Conservation (phyloP, 768 basidiomycete species). For the Podaxis sp. region DNA sequence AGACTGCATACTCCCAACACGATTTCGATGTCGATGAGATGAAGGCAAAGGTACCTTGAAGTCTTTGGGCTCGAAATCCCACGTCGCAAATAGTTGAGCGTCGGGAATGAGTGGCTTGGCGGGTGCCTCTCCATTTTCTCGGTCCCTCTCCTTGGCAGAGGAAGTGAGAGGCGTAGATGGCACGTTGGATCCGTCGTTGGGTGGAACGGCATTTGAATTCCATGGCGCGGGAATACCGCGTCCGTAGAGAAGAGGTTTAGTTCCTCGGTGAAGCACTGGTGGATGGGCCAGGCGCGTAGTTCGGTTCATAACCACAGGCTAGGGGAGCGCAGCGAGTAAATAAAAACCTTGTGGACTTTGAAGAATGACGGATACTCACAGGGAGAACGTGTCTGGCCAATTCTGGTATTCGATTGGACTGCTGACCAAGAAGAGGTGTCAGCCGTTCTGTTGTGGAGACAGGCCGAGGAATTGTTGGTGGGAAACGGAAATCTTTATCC, state of each 20-base stretch:
- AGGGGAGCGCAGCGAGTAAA: slow-evolving; percentile 11
- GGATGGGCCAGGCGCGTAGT: slow-evolving; percentile 68
- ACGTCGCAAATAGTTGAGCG: slow-evolving; percentile 54
- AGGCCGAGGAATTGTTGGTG: slow-evolving; percentile 44
- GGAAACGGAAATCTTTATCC: slow-evolving; percentile 55
- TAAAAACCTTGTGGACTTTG: slow-evolving; percentile 6
- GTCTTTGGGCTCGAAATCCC: slow-evolving; percentile 57
- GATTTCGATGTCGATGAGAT: slow-evolving; percentile 25
- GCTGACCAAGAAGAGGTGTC: slow-evolving; percentile 63
- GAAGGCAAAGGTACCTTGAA: slow-evolving; percentile 36
- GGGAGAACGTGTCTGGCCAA: slow-evolving; percentile 67
- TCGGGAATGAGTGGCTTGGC: slow-evolving; percentile 44
- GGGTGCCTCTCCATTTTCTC: slow-evolving; percentile 26
- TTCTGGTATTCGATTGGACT: slow-evolving; percentile 64
- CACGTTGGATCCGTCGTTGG: slow-evolving; percentile 25
- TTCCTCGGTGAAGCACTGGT: slow-evolving; percentile 55
- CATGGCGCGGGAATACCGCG: slow-evolving; percentile 50
- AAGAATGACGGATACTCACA: slow-evolving; percentile 40
- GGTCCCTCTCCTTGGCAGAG: slow-evolving; percentile 32
- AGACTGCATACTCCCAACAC: slow-evolving; percentile 33
- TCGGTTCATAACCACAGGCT: slow-evolving; percentile 58
- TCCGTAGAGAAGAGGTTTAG: slow-evolving; percentile 48
- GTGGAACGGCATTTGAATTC: slow-evolving; percentile 42
- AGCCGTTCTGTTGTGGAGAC: slow-evolving; percentile 50
- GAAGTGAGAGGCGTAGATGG: slow-evolving; percentile 28